Evolutionary conservation across 345 rosid species (phyloP).

Genomic region (Adansonia digitata): DNA sequence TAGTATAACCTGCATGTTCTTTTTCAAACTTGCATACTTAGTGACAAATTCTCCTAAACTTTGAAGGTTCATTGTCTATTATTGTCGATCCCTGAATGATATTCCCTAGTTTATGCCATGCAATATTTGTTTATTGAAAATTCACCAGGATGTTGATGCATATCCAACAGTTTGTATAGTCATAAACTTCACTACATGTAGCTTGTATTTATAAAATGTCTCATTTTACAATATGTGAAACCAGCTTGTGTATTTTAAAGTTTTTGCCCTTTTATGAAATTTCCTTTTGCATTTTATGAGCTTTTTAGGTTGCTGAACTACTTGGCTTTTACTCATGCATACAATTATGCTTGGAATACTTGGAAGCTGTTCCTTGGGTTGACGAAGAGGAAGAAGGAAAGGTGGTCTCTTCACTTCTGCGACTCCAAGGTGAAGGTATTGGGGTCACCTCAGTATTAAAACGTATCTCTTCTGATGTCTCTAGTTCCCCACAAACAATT

Average conservation of each 20-base stretch:
- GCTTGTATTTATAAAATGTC: not conserved
- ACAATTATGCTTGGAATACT: slow-evolving; percentile 68
- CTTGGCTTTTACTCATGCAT: slow-evolving; percentile 73
- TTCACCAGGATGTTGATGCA: not conserved
- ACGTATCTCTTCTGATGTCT: slow-evolving; percentile 57
- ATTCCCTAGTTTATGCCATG: not conserved
- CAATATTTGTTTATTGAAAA: not conserved
- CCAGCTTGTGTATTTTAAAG: not conserved
- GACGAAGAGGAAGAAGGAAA: slow-evolving; percentile 96
- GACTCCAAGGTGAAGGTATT: slow-evolving; percentile 64
- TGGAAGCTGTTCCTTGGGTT: slow-evolving; percentile 98
- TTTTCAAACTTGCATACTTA: not conserved
- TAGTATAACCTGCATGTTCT: not conserved
- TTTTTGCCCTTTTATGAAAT: not conserved
- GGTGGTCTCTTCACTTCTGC: slow-evolving; percentile 66
- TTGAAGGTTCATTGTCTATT: not conserved
- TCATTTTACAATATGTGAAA: not conserved
- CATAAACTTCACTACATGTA: not conserved
- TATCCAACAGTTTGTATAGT: not conserved
- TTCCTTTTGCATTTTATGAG: not conserved
- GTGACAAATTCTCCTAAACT: no score
- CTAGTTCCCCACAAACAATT: slow-evolving; percentile 60
- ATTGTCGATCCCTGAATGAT: not conserved
- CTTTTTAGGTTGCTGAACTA: slow-evolving; percentile 60
- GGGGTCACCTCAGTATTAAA: slow-evolving; percentile 72